Evolutionary conservation across 352 stramenopile genomes (phyloP), one percentile per base, ranked within the genome.

Genomic region (Pythium monospermum): DNA sequence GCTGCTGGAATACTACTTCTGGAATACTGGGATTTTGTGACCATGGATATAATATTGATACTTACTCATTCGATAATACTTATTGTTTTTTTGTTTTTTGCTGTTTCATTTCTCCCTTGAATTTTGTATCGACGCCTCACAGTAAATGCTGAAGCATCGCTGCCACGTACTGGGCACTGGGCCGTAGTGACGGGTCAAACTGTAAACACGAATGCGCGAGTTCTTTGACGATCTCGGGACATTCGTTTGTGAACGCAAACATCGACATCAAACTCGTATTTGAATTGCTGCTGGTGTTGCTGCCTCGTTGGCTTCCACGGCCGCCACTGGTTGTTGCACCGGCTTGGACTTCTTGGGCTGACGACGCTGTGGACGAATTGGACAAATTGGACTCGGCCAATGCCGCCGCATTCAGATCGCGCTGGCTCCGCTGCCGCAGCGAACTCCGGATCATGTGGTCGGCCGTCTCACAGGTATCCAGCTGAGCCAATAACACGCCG

Each of bases 241-340:
- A 91, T 35, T 85, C 69, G 1, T 74, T 68, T 16, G 76, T 83
- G 53, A 91, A 87, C n/a, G 65, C 65, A 46, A 90, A 87, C 72
- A 79, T 74, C 6, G 61, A 69, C 49, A 73, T 58, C 28, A 85
- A 63, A 23, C 66, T 82, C 5, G 64, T 79, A 39, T 62, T 64
- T 38, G 42, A 49, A n/a, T 33, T 30, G 19, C 26, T 42, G 16
- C 64, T 63, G 28, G 68, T 62, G 0, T 57, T 45, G 16, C 39
- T 52, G 30, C 31, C 21, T 19, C 36, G 52, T 28, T 49, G 59
- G 10, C 30, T 50, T n/a, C n/a, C n/a, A n/a, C n/a, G n/a, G n/a
- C n/a, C n/a, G n/a, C n/a, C n/a, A n/a, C n/a, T n/a, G n/a, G n/a
- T n/a, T n/a, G n/a, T n/a, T n/a, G n/a, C n/a, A n/a, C n/a, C n/a